phyloP scores from a whole-genome alignment of 257 asterid genomes.

The Fraxinus excelsior region DNA sequence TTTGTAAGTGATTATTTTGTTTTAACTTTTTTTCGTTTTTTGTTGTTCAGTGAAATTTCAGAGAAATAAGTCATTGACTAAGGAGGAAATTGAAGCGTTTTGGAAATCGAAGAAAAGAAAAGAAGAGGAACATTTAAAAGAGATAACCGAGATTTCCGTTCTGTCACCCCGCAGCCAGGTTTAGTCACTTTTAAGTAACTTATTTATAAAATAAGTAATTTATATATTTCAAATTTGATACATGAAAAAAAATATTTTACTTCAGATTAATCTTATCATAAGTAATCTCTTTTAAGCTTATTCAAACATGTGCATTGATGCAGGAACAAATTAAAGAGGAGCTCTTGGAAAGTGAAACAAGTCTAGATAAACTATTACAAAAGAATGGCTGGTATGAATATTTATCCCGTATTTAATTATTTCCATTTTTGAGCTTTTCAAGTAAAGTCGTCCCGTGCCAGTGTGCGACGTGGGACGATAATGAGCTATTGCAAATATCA shows the following conservation, averaged over 20 bases:
- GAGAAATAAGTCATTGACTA: slow-evolving; percentile 75
- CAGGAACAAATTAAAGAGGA: slow-evolving; percentile 29
- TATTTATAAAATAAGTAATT: background rate
- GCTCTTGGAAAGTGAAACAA: slow-evolving; percentile 29
- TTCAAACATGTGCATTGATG: background rate
- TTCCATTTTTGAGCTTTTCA: background rate
- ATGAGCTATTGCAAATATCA: too few species aligned
- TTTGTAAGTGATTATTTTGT: background rate
- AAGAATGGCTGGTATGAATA: slow-evolving; percentile 72
- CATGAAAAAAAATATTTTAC: too few species aligned
- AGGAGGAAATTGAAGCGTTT: slow-evolving; percentile 60
- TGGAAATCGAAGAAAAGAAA: slow-evolving; percentile 70
- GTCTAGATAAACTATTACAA: slow-evolving; percentile 45
- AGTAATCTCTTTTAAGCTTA: too few species aligned
- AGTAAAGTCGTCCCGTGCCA: too few species aligned
- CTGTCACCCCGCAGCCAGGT: slow-evolving; percentile 68
- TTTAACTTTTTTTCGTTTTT: background rate
- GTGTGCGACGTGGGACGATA: too few species aligned
- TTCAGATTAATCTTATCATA: too few species aligned
- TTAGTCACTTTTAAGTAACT: background rate
- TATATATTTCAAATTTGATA: too few species aligned
- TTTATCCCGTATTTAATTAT: background rate
- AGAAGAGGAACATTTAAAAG: slow-evolving; percentile 70
- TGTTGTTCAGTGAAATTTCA: slow-evolving; percentile 35
- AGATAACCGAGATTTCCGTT: slow-evolving; percentile 54